These are phyloP conservation scores for Komagataella kurtzmanii DNA, from an alignment of 805 yeast species.

Conservation along the genomic window DNA sequence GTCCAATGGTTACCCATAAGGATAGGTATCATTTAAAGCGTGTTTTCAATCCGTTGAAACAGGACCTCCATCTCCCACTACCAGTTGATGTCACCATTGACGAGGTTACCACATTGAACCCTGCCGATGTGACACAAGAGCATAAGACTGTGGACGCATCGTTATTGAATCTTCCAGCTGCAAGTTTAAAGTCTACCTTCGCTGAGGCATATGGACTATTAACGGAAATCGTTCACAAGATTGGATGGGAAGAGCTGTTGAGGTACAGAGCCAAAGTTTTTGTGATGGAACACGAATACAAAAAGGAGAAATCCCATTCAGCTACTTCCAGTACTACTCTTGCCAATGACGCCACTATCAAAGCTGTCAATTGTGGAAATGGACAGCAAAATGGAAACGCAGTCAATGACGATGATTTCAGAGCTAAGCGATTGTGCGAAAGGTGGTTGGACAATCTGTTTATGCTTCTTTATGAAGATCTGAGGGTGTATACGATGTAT, in stretches of 20 bases:
- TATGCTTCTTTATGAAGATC: slow-evolving; percentile 60
- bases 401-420: slow-evolving; percentile 25
- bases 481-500: slow-evolving; percentile 82
- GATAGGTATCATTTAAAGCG: slow-evolving; percentile 53
- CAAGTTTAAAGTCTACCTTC: slow-evolving; percentile 47
- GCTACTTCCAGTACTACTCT: neutral
- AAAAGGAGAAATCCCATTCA: slow-evolving; percentile 16
- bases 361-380: slow-evolving; percentile 1
- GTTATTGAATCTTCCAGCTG: slow-evolving; percentile 52
- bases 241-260: slow-evolving; percentile 64
- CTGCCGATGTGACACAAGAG: slow-evolving; percentile 51
- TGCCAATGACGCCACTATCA: neutral
- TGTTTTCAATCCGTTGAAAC: slow-evolving; percentile 36
- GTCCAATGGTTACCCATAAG: slow-evolving; percentile 69
- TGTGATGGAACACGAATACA: slow-evolving; percentile 56
- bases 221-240: slow-evolving; percentile 48
- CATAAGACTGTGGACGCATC: slow-evolving; percentile 53
- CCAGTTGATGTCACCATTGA: slow-evolving; percentile 63
- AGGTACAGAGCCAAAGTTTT: slow-evolving; percentile 48
- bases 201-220: slow-evolving; percentile 45
- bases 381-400: slow-evolving; percentile 1
- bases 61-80: slow-evolving; percentile 57
- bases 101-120: slow-evolving; percentile 55
- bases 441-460: slow-evolving; percentile 64
- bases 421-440: slow-evolving; percentile 54